Conservation (phyloP, 176 grass and related monocot species). For the Oryza coarctata region DNA sequence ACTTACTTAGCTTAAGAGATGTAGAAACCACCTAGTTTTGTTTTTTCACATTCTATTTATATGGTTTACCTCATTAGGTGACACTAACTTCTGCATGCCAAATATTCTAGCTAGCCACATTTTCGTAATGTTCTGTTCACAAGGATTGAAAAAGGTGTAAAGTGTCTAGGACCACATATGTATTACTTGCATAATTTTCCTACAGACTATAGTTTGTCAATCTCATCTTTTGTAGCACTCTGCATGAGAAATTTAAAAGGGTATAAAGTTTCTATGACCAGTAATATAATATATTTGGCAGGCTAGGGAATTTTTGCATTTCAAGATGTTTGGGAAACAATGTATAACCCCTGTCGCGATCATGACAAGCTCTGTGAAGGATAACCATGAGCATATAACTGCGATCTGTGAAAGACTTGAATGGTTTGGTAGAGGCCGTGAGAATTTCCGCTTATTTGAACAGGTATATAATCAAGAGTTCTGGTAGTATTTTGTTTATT, state of each 20-base stretch:
- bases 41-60: neutral
- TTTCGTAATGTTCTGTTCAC: neutral
- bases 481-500: neutral
- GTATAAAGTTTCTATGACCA: neutral
- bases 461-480: slow-evolving; percentile 53
- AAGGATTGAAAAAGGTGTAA: neutral
- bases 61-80: neutral
- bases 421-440: slow-evolving; percentile 88
- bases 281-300: slow-evolving; percentile 35
- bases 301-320: slow-evolving; percentile 96
- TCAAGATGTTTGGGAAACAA: slow-evolving; percentile 89
- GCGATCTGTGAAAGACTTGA: slow-evolving; percentile 72
- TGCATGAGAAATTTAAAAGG: neutral
- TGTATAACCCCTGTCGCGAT: slow-evolving; percentile 91
- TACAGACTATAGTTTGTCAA: no score
- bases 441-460: slow-evolving; percentile 84
- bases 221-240: neutral
- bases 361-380: slow-evolving; percentile 99
- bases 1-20: neutral
- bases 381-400: slow-evolving; percentile 85
- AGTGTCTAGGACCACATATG: neutral
- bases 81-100: neutral
- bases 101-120: neutral
- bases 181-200: neutral
- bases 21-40: neutral